Evolutionary conservation across 202 grass and related monocot genomes (phyloP).

Genomic region (Schoenoplectus tabernaemontani): DNA sequence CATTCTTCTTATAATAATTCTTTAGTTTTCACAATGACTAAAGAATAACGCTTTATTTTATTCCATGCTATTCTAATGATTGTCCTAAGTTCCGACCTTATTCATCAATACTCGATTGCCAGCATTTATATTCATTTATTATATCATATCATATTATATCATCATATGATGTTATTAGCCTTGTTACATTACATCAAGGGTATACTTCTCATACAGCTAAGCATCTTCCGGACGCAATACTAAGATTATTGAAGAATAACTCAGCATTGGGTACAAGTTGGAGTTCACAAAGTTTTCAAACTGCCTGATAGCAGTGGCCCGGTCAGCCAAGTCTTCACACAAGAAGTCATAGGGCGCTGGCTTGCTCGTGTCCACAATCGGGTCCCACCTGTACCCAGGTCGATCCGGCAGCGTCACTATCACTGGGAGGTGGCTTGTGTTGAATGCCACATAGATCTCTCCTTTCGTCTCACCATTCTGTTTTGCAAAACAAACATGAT

Average conservation of each 20-base stretch:
- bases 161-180: background rate
- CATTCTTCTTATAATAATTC: no score
- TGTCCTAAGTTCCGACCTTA: no score
- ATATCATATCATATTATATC: background rate
- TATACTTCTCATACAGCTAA: background rate
- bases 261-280: constrained; percentile 89
- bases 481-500: constrained; percentile 4
- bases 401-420: constrained; percentile 46
- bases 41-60: no score
- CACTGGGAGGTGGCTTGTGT: constrained; percentile 58
- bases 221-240: constrained; percentile 32
- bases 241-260: constrained; percentile 74
- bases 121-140: background rate
- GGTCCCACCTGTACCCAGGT: constrained; percentile 60
- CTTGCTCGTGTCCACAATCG: constrained; percentile 74
- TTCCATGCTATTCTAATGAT: no score
- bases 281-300: constrained; percentile 62
- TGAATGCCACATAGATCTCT: constrained; percentile 92
- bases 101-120: background rate
- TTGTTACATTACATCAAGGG: background rate
- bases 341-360: constrained; percentile 70
- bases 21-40: no score
- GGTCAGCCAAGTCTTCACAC: constrained; percentile 41
- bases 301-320: constrained; percentile 23
- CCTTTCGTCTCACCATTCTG: constrained; percentile 51